Evolutionary conservation across 257 asterid genomes (phyloP).

Genomic region (Gentiana dahurica): DNA sequence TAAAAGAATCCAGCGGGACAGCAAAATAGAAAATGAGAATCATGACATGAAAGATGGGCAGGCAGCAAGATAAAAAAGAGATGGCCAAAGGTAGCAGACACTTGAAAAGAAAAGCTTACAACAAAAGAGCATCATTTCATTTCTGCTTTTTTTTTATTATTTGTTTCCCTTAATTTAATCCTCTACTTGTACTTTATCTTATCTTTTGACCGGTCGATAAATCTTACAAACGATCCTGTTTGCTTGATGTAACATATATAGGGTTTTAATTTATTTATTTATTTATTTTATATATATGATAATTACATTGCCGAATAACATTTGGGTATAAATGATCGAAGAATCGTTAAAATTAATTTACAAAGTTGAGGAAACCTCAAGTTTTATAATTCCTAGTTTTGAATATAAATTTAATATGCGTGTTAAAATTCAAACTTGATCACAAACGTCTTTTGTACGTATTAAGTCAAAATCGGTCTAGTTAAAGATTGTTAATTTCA

Average conservation of each 20-base stretch:
- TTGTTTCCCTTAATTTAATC: constrained; percentile 1
- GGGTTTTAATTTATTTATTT: no score
- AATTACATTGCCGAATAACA: no score
- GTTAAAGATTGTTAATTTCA: no score
- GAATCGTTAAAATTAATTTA: no score
- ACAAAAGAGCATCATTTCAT: constrained; percentile 3
- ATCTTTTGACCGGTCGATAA: constrained; percentile 15
- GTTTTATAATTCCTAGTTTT: no score
- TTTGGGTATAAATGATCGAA: no score
- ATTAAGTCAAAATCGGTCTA: no score
- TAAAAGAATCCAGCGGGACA: constrained; percentile 1
- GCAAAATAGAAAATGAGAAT: background rate
- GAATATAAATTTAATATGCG: no score
- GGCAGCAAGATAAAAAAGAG: background rate
- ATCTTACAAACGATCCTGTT: background rate
- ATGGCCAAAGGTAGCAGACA: constrained; percentile 3
- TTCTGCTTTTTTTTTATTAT: background rate
- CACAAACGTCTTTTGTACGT: no score
- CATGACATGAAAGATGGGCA: constrained; percentile 11
- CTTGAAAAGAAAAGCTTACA: constrained; percentile 7
- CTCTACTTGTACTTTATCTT: background rate
- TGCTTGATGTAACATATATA: background rate
- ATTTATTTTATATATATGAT: no score
- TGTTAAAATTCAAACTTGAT: no score
- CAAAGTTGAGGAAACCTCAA: no score